Evolutionary conservation across 768 basidiomycete genomes (phyloP).

Genomic region (Lyophyllum decastes): DNA sequence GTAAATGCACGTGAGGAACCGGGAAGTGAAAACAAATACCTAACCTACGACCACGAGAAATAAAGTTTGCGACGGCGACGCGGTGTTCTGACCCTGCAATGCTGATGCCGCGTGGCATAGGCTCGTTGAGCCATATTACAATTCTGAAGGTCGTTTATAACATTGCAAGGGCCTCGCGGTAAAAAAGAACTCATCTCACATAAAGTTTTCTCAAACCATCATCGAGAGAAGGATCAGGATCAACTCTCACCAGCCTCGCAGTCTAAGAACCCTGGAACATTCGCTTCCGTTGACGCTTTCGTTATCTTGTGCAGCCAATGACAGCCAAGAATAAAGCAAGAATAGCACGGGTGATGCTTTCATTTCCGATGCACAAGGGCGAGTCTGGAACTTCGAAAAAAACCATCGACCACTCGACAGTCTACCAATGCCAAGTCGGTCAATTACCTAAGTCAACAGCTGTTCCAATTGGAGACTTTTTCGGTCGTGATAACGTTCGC

Average conservation of each 20-base stretch:
- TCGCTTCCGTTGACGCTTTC: background rate
- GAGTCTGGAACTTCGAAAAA: background rate
- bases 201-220: background rate
- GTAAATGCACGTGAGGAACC: background rate
- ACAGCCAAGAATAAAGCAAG: background rate
- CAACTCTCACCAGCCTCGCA: conserved; percentile 3
- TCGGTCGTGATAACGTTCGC: background rate
- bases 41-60: background rate
- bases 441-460: background rate
- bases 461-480: background rate
- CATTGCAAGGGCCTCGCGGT: background rate
- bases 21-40: background rate
- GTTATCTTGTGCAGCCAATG: background rate
- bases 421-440: background rate
- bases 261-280: background rate
- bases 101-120: background rate
- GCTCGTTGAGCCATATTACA: background rate
- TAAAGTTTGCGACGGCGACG: background rate
- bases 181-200: background rate
- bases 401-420: background rate
- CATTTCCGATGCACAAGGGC: conserved; percentile 19
- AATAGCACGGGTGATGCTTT: background rate
- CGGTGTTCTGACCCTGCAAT: background rate
- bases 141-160: background rate
- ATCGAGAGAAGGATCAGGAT: background rate